Conservation (phyloP, 768 basidiomycete species). For the Serendipita indica region DNA sequence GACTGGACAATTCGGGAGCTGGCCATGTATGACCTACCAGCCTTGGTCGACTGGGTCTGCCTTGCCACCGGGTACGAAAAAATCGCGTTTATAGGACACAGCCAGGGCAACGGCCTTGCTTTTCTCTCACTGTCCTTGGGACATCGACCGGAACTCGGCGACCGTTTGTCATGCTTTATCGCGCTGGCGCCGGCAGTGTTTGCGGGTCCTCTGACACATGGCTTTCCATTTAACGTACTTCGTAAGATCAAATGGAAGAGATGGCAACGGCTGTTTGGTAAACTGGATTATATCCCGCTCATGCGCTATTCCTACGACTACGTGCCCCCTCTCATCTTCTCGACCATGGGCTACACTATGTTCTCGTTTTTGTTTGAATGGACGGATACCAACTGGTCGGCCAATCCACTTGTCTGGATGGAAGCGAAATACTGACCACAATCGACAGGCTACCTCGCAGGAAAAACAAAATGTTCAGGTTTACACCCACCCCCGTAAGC, state of each 20-base stretch:
- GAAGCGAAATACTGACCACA: slow-evolving; percentile 27
- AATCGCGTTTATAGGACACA: slow-evolving; percentile 36
- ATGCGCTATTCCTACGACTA: slow-evolving; percentile 33
- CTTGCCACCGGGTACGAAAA: slow-evolving; percentile 31
- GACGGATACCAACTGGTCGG: slow-evolving; percentile 34
- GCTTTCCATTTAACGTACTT: slow-evolving; percentile 32
- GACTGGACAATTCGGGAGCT: slow-evolving; percentile 37
- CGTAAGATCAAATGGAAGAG: slow-evolving; percentile 31
- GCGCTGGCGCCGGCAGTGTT: slow-evolving; percentile 37
- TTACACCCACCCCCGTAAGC: slow-evolving; percentile 34
- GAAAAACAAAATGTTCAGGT: slow-evolving; percentile 36
- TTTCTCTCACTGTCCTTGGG: slow-evolving; percentile 34
- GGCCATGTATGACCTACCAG: slow-evolving; percentile 35
- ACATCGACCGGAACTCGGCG: slow-evolving; percentile 32
- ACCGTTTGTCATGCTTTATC: slow-evolving; percentile 29
- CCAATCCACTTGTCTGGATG: slow-evolving; percentile 27
- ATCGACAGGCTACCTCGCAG: slow-evolving; percentile 25
- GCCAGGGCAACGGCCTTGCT: slow-evolving; percentile 34
- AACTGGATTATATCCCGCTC: slow-evolving; percentile 35
- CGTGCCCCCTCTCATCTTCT: slow-evolving; percentile 29
- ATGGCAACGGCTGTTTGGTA: slow-evolving; percentile 33
- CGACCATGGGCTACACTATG: slow-evolving; percentile 30
- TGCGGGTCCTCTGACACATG: slow-evolving; percentile 32
- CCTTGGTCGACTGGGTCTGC: slow-evolving; percentile 32
- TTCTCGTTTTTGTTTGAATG: slow-evolving; percentile 33